Conservation (phyloP, 805 yeast species). For the Phaffomyces thermotolerans region DNA sequence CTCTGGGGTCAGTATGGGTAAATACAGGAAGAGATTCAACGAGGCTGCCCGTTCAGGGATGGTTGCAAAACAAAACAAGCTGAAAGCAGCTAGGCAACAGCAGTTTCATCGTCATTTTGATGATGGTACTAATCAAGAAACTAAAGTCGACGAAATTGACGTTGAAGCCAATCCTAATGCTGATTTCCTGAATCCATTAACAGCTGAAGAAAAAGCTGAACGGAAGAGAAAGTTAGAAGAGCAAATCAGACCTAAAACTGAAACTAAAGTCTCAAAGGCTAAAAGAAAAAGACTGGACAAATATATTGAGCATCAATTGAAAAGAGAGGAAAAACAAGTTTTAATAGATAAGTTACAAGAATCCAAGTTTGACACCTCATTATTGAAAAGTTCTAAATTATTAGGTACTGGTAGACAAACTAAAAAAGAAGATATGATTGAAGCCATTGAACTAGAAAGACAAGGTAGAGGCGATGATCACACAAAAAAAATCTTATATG, state of each 20-base stretch:
- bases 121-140: conserved; percentile 24
- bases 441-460: conserved; percentile 64
- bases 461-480: conserved; percentile 63
- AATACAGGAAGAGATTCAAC: conserved; percentile 71
- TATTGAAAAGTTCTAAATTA: conserved; percentile 64
- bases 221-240: conserved; percentile 61
- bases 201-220: conserved; percentile 53
- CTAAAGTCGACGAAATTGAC: conserved; percentile 10
- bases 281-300: conserved; percentile 81
- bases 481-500: conserved; percentile 59
- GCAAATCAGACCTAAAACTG: conserved; percentile 50
- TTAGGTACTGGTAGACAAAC: conserved; percentile 73
- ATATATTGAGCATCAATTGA: conserved; percentile 84
- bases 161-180: conserved; percentile 45
- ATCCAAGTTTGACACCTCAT: conserved; percentile 57
- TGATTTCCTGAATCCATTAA: conserved; percentile 53
- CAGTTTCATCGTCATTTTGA: conserved; percentile 50
- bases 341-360: conserved; percentile 65
- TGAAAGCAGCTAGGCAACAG: conserved; percentile 61
- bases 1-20: conserved; percentile 52
- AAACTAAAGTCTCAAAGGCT: conserved; percentile 59
- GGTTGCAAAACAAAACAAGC: conserved; percentile 68
- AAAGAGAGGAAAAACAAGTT: conserved; percentile 78
- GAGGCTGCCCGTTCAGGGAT: conserved; percentile 83
- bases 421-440: conserved; percentile 59